phyloP scores from a whole-genome alignment of 2,329 filamentous ascomycete genomes.

The Neurospora sp. region DNA sequence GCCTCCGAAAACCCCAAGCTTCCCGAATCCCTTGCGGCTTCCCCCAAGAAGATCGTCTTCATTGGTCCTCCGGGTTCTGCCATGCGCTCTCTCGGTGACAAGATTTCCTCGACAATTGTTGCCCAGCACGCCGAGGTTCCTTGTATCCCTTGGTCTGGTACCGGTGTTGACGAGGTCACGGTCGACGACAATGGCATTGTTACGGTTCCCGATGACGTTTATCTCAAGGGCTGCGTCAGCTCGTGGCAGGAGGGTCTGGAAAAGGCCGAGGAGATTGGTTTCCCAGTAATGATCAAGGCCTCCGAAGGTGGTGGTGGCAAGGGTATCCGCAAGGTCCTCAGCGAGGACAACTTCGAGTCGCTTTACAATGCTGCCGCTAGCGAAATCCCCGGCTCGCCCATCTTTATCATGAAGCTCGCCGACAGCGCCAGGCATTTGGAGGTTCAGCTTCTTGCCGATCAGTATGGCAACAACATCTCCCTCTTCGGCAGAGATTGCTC shows the following conservation, averaged over 20 bases:
- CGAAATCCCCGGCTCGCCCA: conserved; percentile 96
- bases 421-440: conserved; percentile 95
- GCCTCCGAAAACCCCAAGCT: conserved; percentile 98
- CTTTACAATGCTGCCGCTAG: conserved; percentile 94
- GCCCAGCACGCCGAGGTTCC: conserved; percentile 93
- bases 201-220: conserved; percentile 77
- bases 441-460: conserved; percentile 92
- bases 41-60: conserved; percentile 97
- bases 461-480: conserved; percentile 99
- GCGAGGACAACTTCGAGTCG: conserved; percentile 72
- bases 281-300: conserved; percentile 99
- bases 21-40: conserved; percentile 89
- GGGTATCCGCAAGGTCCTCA: conserved; percentile 91
- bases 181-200: conserved; percentile 80
- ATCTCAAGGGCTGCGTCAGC: conserved; percentile 82
- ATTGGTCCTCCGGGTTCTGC: conserved; percentile 96
- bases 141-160: conserved; percentile 99
- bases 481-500: conserved; percentile 98
- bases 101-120: conserved; percentile 98
- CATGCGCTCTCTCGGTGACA: conserved; percentile 98
- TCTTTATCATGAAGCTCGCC: conserved; percentile 99
- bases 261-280: conserved; percentile 83
- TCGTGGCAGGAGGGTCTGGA: conserved; percentile 82
- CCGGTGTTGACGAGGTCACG: conserved; percentile 72
- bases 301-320: conserved; percentile 98